phyloP scores from a whole-genome alignment of 2,329 filamentous ascomycete species.

The Xylaria sp. region DNA sequence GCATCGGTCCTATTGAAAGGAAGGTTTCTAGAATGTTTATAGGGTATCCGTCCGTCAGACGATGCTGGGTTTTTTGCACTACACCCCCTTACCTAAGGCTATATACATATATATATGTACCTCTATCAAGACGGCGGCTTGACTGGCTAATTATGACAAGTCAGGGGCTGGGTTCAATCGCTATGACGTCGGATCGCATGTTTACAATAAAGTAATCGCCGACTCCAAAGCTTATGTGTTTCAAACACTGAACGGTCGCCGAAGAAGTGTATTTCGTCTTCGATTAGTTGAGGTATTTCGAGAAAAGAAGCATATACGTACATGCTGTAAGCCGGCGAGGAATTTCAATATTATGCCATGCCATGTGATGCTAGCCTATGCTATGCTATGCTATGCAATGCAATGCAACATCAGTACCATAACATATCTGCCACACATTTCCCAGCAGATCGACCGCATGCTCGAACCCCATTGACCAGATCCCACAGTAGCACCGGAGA shows the following conservation, averaged over 20 bases:
- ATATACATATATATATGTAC: neutral
- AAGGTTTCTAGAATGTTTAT: neutral
- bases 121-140: neutral
- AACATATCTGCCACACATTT: neutral
- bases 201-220: constrained; percentile 1
- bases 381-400: constrained; percentile 14
- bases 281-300: neutral
- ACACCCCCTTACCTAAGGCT: neutral
- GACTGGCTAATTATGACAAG: neutral
- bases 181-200: neutral
- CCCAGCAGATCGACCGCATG: constrained; percentile 4
- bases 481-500: constrained; percentile 2
- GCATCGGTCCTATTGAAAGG: neutral
- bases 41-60: neutral
- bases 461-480: neutral
- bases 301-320: neutral
- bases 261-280: neutral
- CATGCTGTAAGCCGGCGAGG: neutral
- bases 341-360: constrained; percentile 13
- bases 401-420: neutral
- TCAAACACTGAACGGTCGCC: neutral
- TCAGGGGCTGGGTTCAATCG: neutral
- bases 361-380: neutral
- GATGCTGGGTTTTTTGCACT: neutral
- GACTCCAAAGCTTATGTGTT: neutral